Percentiles rank a stretch among this genome's conserved stretches.
These are phyloP conservation scores for Xenosphaeropsis pyriputrescens DNA, from an alignment of 2,329 filamentous ascomycete genomes.

Conservation along the genomic window DNA sequence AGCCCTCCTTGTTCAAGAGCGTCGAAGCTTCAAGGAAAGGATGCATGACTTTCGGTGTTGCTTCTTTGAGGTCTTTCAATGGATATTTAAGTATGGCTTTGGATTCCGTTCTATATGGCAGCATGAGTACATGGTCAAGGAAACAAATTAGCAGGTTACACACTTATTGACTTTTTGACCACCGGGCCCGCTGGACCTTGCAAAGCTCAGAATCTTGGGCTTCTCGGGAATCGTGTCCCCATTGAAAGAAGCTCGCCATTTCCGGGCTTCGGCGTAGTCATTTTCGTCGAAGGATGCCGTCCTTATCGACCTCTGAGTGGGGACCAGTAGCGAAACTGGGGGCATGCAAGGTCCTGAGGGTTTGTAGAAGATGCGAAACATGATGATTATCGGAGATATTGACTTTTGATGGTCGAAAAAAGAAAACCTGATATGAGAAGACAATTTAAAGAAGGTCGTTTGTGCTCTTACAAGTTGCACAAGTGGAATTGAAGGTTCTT, in stretches of 20 bases:
- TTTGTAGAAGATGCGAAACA: too few species aligned
- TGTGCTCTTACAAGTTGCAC: too few species aligned
- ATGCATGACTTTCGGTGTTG: conserved; percentile 14
- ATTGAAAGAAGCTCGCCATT: conserved; percentile 14
- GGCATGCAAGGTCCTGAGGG: too few species aligned
- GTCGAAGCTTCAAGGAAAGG: conserved; percentile 9
- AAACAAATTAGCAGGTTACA: not conserved
- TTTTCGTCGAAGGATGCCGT: not conserved
- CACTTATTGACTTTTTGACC: conserved; percentile 21
- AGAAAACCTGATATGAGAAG: too few species aligned
- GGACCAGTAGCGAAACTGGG: too few species aligned
- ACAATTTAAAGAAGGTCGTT: too few species aligned
- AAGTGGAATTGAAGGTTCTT: too few species aligned
- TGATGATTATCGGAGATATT: too few species aligned
- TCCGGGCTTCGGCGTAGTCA: conserved; percentile 10
- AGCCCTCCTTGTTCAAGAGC: conserved; percentile 8
- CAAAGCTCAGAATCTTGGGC: conserved; percentile 12
- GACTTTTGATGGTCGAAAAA: too few species aligned
- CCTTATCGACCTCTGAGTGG: too few species aligned
- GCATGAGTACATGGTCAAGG: conserved; percentile 1
- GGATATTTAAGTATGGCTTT: conserved; percentile 18
- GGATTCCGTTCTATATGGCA: conserved; percentile 13
- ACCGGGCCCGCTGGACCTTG: conserved; percentile 14
- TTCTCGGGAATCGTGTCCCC: conserved; percentile 11
- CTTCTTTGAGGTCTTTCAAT: conserved; percentile 7